Percentiles rank a stretch among this genome's conserved stretches.
These are phyloP conservation scores for Casaregolazyma lundiana DNA, from an alignment of 1,139 yeast species.

Conservation along the genomic window DNA sequence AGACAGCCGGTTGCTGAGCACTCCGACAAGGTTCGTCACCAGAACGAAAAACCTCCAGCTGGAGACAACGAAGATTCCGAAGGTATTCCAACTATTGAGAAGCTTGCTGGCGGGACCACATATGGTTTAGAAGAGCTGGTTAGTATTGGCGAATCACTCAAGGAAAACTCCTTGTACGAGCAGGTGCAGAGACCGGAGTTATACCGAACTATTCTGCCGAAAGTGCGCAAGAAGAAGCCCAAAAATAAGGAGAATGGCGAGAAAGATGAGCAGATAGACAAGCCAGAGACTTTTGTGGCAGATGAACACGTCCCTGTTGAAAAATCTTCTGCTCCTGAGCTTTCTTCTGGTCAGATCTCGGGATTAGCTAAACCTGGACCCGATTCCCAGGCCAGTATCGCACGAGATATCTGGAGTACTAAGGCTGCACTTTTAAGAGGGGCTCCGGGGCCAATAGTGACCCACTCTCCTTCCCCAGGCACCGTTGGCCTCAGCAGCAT, in stretches of 20 bases:
- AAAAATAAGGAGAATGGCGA: not conserved
- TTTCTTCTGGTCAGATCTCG: not conserved
- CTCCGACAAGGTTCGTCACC: not conserved
- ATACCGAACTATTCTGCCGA: constrained; percentile 6
- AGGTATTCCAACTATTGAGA: constrained; percentile 1
- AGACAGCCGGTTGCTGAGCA: not conserved
- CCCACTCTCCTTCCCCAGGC: not conserved
- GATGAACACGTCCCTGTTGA: not conserved
- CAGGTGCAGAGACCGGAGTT: constrained; percentile 16
- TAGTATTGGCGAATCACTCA: constrained; percentile 48
- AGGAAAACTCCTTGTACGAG: constrained; percentile 29
- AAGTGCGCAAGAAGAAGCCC: not conserved
- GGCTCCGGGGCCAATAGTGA: not conserved
- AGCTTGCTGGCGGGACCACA: constrained; percentile 22
- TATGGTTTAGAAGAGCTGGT: constrained; percentile 54
- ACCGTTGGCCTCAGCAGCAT: not conserved
- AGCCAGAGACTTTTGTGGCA: too few species aligned
- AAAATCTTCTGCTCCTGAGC: not conserved
- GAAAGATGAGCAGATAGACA: not conserved
- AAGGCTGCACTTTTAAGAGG: not conserved
- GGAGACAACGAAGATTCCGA: not conserved
- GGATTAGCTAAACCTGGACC: not conserved
- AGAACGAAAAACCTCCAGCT: not conserved
- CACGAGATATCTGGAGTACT: not conserved
- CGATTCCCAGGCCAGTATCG: not conserved